These are phyloP conservation scores for Colletotrichum sp. DNA, from an alignment of 2,329 filamentous ascomycete genomes.

Conservation along the genomic window DNA sequence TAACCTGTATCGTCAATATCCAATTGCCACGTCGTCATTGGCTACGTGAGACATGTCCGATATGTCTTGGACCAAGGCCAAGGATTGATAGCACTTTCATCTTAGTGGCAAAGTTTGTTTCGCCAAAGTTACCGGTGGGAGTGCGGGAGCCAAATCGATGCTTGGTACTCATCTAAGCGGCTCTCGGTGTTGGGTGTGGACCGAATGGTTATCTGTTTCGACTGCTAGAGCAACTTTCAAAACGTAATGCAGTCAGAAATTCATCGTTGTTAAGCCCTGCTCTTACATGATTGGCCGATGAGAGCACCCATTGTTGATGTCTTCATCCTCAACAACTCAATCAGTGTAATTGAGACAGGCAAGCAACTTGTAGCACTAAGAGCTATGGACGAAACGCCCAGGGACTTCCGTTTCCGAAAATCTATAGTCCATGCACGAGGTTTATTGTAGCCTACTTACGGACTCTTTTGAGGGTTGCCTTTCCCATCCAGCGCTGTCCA, in stretches of 20 bases:
- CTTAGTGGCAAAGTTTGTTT: neutral
- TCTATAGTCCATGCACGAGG: neutral
- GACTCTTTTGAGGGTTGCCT: neutral
- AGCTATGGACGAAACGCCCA: neutral
- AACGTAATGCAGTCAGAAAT: no score
- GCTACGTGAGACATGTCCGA: neutral
- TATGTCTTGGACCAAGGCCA: neutral
- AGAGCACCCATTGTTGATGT: neutral
- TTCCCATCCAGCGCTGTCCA: neutral
- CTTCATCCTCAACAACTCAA: neutral
- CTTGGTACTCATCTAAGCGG: neutral
- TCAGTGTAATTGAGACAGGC: neutral
- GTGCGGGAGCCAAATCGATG: neutral
- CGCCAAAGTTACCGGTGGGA: neutral
- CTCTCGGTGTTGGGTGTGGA: neutral
- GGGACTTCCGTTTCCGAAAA: rapidly evolving
- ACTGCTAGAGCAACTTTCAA: no score
- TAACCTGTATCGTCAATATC: neutral
- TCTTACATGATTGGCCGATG: neutral
- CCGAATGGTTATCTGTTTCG: neutral
- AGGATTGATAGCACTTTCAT: neutral
- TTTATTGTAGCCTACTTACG: no score
- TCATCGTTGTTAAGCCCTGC: no score
- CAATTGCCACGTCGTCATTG: neutral
- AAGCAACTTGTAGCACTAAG: neutral